Percentiles rank a stretch among this genome's conserved stretches.
phyloP scores from a whole-genome alignment of 768 basidiomycete species.

The Rhodotorula babjevae region DNA sequence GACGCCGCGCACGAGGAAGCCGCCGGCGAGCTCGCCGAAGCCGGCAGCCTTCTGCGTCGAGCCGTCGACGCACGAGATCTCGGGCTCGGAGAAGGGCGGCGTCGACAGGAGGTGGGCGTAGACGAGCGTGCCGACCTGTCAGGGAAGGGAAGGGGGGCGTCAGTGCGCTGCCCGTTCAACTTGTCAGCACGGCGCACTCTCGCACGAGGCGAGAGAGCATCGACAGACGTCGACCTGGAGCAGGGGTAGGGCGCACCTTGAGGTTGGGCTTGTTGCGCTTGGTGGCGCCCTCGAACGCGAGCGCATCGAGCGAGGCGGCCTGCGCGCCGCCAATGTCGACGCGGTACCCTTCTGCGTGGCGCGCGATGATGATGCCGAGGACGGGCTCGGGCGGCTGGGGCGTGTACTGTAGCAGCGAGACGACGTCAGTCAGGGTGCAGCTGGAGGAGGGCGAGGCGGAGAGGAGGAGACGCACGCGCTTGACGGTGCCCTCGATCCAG shows the following conservation, averaged over 20 bases:
- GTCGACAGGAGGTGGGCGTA: conserved; percentile 90
- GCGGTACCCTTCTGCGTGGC: conserved; percentile 80
- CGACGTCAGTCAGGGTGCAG: not conserved
- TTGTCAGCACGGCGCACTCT: too few species aligned
- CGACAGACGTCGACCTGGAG: not conserved
- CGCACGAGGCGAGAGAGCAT: too few species aligned
- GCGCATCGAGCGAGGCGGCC: conserved; percentile 72
- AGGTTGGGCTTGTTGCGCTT: conserved; percentile 91
- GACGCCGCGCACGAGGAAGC: conserved; percentile 67
- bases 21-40: conserved; percentile 87
- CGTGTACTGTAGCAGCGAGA: conserved; percentile 14
- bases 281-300: conserved; percentile 93
- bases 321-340: conserved; percentile 92
- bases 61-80: conserved; percentile 92
- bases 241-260: conserved; percentile 58
- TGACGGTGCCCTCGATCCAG: conserved; percentile 83
- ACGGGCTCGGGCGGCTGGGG: conserved; percentile 62
- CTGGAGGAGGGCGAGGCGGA: not conserved
- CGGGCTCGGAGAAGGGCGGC: conserved; percentile 96
- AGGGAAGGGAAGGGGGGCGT: not conserved
- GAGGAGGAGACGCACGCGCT: conserved; percentile 61
- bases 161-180: too few species aligned
- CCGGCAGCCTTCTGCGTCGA: conserved; percentile 87
- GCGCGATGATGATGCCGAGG: conserved; percentile 72
- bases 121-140: conserved; percentile 78